A percentile compares a stretch with the other conserved stretches of the same genome.
These are phyloP conservation scores for Trichoderma polysporum DNA, from an alignment of 2,329 filamentous ascomycete genomes.

Conservation along the genomic window DNA sequence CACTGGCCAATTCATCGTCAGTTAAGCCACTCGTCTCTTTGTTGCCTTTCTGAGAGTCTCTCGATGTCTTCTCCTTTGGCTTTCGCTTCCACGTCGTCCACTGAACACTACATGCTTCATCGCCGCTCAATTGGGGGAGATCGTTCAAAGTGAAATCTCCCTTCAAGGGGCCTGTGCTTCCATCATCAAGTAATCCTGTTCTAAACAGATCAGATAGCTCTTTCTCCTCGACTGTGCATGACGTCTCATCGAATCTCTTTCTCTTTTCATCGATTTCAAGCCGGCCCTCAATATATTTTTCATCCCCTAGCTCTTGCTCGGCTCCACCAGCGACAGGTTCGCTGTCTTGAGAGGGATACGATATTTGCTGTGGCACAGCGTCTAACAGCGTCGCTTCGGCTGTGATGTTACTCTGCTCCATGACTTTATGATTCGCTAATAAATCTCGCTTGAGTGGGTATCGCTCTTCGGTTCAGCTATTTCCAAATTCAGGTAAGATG, in stretches of 20 bases:
- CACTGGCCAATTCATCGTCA: constrained; percentile 19
- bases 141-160: constrained; percentile 18
- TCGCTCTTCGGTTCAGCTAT: background rate
- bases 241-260: background rate
- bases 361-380: background rate
- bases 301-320: background rate
- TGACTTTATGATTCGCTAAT: background rate
- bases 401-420: background rate
- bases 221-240: constrained; percentile 19
- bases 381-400: background rate
- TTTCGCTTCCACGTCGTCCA: constrained; percentile 10
- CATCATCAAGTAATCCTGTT: constrained; percentile 16
- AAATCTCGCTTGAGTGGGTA: background rate
- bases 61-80: background rate
- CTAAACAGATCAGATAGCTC: constrained; percentile 18
- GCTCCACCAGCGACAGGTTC: background rate
- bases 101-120: constrained; percentile 12
- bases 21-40: background rate
- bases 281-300: background rate
- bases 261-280: background rate
- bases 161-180: background rate
- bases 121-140: constrained; percentile 11
- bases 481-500: background rate
- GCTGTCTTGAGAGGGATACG: background rate
- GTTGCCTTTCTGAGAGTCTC: background rate